Conservation (phyloP, 2,329 filamentous ascomycete species). For the Arthrobotrys sinensis region DNA sequence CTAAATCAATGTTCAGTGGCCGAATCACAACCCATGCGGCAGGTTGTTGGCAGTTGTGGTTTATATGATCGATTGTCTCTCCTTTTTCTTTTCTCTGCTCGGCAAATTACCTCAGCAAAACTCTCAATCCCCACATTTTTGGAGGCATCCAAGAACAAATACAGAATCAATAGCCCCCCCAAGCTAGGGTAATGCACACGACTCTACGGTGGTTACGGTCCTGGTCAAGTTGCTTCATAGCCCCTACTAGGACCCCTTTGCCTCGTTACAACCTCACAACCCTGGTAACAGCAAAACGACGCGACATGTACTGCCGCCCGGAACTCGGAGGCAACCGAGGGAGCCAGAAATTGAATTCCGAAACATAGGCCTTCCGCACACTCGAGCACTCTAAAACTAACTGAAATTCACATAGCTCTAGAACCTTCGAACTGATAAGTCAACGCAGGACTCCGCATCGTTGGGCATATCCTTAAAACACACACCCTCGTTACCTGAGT, state of each 20-base stretch:
- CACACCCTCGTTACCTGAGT: neutral
- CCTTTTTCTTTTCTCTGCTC: conserved; percentile 27
- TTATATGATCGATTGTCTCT: conserved; percentile 4
- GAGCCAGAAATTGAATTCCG: neutral
- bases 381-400: neutral
- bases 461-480: neutral
- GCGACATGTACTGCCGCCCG: conserved; percentile 11
- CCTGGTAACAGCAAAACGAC: conserved; percentile 6
- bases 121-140: conserved; percentile 27
- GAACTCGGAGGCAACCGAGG: neutral
- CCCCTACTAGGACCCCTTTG: neutral
- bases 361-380: neutral
- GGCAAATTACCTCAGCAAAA: conserved; percentile 31
- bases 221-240: neutral
- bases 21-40: neutral
- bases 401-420: neutral
- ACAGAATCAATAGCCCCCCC: neutral
- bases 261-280: conserved; percentile 3
- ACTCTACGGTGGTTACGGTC: neutral
- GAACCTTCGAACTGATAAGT: neutral
- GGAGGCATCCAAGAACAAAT: conserved; percentile 2
- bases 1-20: neutral
- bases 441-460: neutral
- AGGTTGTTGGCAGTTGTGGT: conserved; percentile 8
- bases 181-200: conserved; percentile 10